Evolutionary conservation across 768 basidiomycete genomes (phyloP).

Genomic region (Rhodosporidiobolus odoratus): DNA sequence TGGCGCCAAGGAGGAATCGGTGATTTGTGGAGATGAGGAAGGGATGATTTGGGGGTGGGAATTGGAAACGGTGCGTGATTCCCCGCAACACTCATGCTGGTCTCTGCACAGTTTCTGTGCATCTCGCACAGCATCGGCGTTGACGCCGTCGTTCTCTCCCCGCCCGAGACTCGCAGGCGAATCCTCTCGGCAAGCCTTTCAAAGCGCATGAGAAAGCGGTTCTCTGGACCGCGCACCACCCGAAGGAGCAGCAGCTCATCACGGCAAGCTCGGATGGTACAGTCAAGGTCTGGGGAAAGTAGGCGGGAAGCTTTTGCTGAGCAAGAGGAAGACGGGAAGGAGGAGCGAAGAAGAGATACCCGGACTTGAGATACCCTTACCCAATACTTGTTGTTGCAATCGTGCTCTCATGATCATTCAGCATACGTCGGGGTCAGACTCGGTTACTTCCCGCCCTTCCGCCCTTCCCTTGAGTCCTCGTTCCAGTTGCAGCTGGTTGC

Average conservation of each 20-base stretch:
- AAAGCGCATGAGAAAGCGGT: slow-evolving; percentile 74
- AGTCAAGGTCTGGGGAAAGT: slow-evolving; percentile 70
- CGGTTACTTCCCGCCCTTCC: too few species aligned
- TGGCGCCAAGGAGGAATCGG: slow-evolving; percentile 75
- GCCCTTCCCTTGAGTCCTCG: too few species aligned
- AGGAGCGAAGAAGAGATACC: not conserved
- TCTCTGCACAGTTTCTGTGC: not conserved
- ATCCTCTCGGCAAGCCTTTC: slow-evolving; percentile 1
- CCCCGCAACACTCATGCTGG: too few species aligned
- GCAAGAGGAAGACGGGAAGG: not conserved
- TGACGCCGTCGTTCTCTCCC: slow-evolving; percentile 4
- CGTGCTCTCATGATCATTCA: too few species aligned
- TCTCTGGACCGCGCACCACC: slow-evolving; percentile 89
- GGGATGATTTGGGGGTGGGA: slow-evolving; percentile 91
- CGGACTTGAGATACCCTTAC: too few species aligned
- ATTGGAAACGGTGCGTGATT: slow-evolving; percentile 75
- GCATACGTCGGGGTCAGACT: too few species aligned
- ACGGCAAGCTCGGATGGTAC: slow-evolving; percentile 88
- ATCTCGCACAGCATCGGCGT: slow-evolving; percentile 25
- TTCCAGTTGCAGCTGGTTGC: too few species aligned
- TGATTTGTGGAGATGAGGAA: slow-evolving; percentile 84
- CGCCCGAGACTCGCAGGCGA: not conserved
- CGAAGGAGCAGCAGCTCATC: slow-evolving; percentile 74
- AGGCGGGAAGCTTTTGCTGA: not conserved
- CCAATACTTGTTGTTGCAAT: too few species aligned